Base-by-base conservation (phyloP, 352 stramenopile genomes). In the Pythium diclinum region DNA sequence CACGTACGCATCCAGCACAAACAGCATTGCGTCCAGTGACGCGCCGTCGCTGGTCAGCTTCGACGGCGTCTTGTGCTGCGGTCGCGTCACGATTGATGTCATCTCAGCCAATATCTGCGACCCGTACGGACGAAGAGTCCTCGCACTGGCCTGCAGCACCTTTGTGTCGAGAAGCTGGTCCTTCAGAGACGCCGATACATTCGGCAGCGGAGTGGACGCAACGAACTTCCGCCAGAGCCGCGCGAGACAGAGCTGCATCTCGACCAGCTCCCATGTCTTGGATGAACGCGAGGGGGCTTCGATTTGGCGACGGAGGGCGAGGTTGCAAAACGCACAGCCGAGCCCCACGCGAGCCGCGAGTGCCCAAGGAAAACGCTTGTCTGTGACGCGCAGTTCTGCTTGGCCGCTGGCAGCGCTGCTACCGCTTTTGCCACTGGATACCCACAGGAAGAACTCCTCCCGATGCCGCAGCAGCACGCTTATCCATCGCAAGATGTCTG, bases 181-280 rank as follows among this genome's bases (percentile, higher is more conserved):
- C n/a, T 59, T 58, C 8, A 30, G 13, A 7, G 33, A 19, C 13
- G 49, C 16, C 3, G 48, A 19, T 1, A 25, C 16, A 47, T 57
- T 51, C 4, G 19, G 30, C 14, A 59, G 28, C 0, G 60, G 46
- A 14, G 60, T 68, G 2, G 54, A 60, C 0, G 51, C 51, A n/a
- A 32, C 54, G 54, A 67, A 71, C 36, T 63, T 59, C 9, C 60
- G 66, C 66, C 66, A 72, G 4, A 72, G 19, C 7, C 60, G 54
- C 7, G n/a, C 21, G 3, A 72, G 51, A 25, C 44, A 59, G 10
- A 72, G 48, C 55, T 68, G 59, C 14, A 61, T 38, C 33, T 72
- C 66, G n/a, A 65, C 28, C 25, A 68, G 48, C 47, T 59, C 56
- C 66, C 66, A 72, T 11, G 60, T 42, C 11, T 34, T 7, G 3